Conservation (phyloP, 2,329 filamentous ascomycete species). For the Spiromastix sp. region DNA sequence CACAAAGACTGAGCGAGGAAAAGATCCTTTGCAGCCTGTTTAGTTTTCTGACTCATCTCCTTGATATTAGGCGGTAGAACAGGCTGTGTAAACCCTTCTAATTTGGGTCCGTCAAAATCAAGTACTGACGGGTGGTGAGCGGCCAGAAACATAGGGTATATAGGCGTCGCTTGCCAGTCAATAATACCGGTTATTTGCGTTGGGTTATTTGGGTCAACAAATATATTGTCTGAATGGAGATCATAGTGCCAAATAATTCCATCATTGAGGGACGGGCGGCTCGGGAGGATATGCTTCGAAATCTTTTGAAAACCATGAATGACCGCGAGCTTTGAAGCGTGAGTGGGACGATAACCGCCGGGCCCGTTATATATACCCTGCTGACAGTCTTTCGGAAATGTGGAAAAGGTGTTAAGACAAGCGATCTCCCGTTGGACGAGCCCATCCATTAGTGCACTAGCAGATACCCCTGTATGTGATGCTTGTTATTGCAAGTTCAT, state of each 20-base stretch:
- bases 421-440: conserved; percentile 10
- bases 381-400: conserved; percentile 1
- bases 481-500: neutral
- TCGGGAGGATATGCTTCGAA: neutral
- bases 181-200: conserved; percentile 20
- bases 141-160: conserved; percentile 19
- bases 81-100: conserved; percentile 14
- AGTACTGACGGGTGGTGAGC: conserved; percentile 17
- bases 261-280: neutral
- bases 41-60: neutral
- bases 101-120: conserved; percentile 17
- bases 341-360: conserved; percentile 14
- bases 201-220: conserved; percentile 18
- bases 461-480: conserved; percentile 7
- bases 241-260: conserved; percentile 19
- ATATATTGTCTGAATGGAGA: conserved; percentile 21
- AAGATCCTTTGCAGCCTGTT: conserved; percentile 1
- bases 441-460: conserved; percentile 8
- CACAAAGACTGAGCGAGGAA: conserved; percentile 11
- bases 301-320: conserved; percentile 12
- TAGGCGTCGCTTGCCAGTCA: conserved; percentile 21
- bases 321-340: conserved; percentile 15
- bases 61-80: conserved; percentile 5
- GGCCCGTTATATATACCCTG: conserved; percentile 1
- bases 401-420: conserved; percentile 10